Conservation (phyloP, 345 rosid genomes). For the Garcia nutans region DNA sequence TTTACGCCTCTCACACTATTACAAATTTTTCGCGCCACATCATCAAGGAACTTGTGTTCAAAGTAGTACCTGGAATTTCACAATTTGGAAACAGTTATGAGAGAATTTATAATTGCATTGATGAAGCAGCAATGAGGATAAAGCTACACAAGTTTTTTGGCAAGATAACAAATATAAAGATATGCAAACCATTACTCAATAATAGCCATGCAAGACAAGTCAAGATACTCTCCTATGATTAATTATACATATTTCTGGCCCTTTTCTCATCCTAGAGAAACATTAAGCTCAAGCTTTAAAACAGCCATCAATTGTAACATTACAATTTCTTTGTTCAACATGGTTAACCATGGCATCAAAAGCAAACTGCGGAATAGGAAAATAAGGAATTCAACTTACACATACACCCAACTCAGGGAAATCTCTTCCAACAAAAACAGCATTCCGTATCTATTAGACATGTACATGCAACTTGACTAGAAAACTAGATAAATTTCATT, state of each 20-base stretch:
- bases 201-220: not conserved
- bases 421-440: not conserved
- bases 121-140: not conserved
- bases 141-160: not conserved
- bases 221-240: not conserved
- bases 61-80: constrained; percentile 72
- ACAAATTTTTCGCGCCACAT: constrained; percentile 83
- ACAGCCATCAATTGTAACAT: not conserved
- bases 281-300: not conserved
- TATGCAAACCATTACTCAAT: not conserved
- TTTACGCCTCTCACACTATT: constrained; percentile 94
- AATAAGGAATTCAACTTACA: not conserved
- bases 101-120: not conserved
- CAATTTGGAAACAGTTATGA: not conserved
- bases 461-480: not conserved
- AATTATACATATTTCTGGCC: not conserved
- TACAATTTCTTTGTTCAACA: not conserved
- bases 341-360: not conserved
- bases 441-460: not conserved
- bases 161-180: not conserved
- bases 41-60: constrained; percentile 89
- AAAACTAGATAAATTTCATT: not conserved
- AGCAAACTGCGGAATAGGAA: not conserved
- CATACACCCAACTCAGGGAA: not conserved
- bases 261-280: not conserved